Percentiles rank a stretch among this genome's conserved stretches.
These are phyloP conservation scores for Bacidia rubella DNA, from an alignment of 495 filamentous ascomycete genomes.

Conservation along the genomic window DNA sequence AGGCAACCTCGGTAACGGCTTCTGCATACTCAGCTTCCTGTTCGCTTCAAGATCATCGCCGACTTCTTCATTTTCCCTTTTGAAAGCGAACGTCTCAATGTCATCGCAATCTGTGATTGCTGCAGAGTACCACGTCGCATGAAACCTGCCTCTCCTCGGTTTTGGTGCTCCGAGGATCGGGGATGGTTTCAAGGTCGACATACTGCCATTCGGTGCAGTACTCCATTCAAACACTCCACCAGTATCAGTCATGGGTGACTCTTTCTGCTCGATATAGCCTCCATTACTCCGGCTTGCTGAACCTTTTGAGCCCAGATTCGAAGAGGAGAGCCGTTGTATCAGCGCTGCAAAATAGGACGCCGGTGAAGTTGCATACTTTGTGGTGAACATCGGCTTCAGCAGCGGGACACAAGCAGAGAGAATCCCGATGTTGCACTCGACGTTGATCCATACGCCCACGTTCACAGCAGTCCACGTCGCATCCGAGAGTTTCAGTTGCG, in stretches of 20 bases:
- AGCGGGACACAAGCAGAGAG: slow-evolving; percentile 30
- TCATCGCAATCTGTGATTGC: not conserved
- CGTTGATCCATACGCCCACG: slow-evolving; percentile 12
- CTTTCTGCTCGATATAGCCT: too few relatives aligned
- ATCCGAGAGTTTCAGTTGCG: slow-evolving; percentile 2
- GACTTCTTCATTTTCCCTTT: not conserved
- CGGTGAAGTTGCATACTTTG: not conserved
- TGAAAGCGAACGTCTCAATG: not conserved
- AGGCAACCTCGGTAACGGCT: not conserved
- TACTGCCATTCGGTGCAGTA: not conserved
- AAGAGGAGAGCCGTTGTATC: not conserved
- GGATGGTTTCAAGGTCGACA: not conserved
- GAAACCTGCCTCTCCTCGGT: not conserved
- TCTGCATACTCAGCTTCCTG: not conserved
- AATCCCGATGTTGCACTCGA: slow-evolving; percentile 30
- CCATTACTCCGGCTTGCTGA: not conserved
- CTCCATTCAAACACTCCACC: not conserved
- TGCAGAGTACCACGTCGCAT: not conserved
- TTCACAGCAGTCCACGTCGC: slow-evolving; percentile 6
- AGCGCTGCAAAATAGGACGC: not conserved
- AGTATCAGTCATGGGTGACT: too few relatives aligned
- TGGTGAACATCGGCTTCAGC: slow-evolving; percentile 25
- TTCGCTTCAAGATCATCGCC: not conserved
- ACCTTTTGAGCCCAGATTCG: not conserved
- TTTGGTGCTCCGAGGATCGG: not conserved